Evolutionary conservation across 768 basidiomycete genomes (phyloP).

Genomic region (Paxillus involutus): DNA sequence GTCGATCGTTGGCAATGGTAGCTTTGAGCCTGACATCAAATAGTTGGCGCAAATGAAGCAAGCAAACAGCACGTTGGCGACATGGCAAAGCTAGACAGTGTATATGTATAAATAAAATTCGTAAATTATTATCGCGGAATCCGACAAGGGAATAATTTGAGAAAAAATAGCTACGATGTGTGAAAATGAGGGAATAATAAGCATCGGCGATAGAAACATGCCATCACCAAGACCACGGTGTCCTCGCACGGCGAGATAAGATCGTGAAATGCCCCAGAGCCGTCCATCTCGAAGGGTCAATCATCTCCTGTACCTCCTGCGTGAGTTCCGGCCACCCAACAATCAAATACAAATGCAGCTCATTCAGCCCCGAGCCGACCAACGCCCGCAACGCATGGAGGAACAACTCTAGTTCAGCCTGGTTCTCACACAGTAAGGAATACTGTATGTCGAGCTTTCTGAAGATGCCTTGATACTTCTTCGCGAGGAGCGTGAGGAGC

Average conservation of each 20-base stretch:
- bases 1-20: no score
- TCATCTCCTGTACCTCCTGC: slow-evolving; percentile 19
- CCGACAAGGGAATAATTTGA: no score
- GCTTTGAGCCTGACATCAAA: no score
- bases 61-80: no score
- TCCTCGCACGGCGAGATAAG: slow-evolving; percentile 7
- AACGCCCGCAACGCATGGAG: slow-evolving; percentile 16
- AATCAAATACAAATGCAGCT: slow-evolving; percentile 16
- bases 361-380: slow-evolving; percentile 10
- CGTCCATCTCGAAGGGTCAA: slow-evolving; percentile 19
- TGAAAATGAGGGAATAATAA: no score
- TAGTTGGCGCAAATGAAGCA: no score
- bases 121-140: no score
- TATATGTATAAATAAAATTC: no score
- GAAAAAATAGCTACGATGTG: no score
- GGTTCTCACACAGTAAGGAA: slow-evolving; percentile 13
- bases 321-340: slow-evolving; percentile 16
- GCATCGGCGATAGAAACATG: neutral
- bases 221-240: slow-evolving; percentile 9
- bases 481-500: slow-evolving; percentile 20
- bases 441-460: slow-evolving; percentile 19
- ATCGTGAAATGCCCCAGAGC: slow-evolving; percentile 14
- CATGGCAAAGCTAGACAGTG: no score
- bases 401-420: slow-evolving; percentile 14
- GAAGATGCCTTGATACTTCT: slow-evolving; percentile 21